phyloP scores from a whole-genome alignment of 2,329 filamentous ascomycete genomes.

The Verticillium alfalfae region DNA sequence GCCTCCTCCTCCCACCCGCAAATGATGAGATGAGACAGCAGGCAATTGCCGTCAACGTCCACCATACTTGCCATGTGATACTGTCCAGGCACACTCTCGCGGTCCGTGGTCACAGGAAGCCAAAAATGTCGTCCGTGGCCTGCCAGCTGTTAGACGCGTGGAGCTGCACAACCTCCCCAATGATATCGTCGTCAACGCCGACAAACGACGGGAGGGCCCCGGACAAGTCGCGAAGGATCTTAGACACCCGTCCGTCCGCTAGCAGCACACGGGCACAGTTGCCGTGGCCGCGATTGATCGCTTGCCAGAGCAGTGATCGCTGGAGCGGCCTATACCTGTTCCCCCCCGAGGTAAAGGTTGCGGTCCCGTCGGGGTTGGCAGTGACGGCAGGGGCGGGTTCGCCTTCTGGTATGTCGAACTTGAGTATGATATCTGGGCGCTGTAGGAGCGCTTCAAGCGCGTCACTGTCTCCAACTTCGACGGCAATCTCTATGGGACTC shows the following conservation, averaged over 20 bases:
- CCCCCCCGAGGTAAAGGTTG: background rate
- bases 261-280: background rate
- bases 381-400: background rate
- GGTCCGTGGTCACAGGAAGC: background rate
- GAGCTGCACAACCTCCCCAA: background rate
- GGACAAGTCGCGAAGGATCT: background rate
- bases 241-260: background rate
- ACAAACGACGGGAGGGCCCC: background rate
- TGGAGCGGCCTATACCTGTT: background rate
- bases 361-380: background rate
- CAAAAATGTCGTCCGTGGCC: background rate
- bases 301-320: background rate
- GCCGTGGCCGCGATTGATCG: background rate
- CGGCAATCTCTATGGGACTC: background rate
- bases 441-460: background rate
- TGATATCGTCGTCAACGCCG: background rate
- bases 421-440: background rate
- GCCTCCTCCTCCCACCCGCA: background rate
- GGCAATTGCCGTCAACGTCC: background rate
- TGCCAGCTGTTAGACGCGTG: background rate
- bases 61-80: background rate
- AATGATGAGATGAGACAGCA: background rate
- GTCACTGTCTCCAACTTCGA: background rate
- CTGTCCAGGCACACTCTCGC: background rate
- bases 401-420: background rate